phyloP scores from a whole-genome alignment of 805 yeast species.

The Priceomyces melissophilus region DNA sequence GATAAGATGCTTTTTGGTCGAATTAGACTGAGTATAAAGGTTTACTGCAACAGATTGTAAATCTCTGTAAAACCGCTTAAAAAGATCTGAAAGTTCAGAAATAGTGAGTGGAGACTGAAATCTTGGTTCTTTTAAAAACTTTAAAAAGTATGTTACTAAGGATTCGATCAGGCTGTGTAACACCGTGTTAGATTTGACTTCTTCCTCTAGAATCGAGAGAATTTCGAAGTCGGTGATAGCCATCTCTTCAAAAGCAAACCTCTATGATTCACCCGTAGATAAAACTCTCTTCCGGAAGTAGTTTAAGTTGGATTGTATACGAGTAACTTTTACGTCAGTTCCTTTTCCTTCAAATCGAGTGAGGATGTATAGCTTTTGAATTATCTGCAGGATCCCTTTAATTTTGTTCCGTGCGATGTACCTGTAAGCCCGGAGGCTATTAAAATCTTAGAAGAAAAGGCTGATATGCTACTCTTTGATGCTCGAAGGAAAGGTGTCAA shows the following conservation, averaged over 20 bases:
- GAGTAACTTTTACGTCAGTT: too few relatives aligned
- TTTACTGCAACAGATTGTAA: conserved; percentile 30
- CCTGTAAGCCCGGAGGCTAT: too few relatives aligned
- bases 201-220: conserved; percentile 17
- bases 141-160: conserved; percentile 25
- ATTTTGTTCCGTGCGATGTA: too few relatives aligned
- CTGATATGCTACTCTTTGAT: too few relatives aligned
- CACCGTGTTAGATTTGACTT: conserved; percentile 16
- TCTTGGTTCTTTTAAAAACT: conserved; percentile 41
- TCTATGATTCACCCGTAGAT: too few relatives aligned
- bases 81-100: conserved; percentile 30
- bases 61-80: conserved; percentile 35
- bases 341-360: too few relatives aligned
- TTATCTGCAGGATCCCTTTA: too few relatives aligned
- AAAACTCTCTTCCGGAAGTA: too few relatives aligned
- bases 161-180: conserved; percentile 27
- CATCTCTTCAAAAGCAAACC: background rate
- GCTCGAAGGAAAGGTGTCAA: too few relatives aligned
- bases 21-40: conserved; percentile 35
- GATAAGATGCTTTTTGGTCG: conserved; percentile 36
- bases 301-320: too few relatives aligned
- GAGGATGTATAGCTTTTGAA: too few relatives aligned
- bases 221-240: conserved; percentile 2
- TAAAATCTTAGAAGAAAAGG: too few relatives aligned
- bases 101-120: conserved; percentile 39